phyloP scores from a whole-genome alignment of 1,139 yeast species.

The Kodamaea derodonti region DNA sequence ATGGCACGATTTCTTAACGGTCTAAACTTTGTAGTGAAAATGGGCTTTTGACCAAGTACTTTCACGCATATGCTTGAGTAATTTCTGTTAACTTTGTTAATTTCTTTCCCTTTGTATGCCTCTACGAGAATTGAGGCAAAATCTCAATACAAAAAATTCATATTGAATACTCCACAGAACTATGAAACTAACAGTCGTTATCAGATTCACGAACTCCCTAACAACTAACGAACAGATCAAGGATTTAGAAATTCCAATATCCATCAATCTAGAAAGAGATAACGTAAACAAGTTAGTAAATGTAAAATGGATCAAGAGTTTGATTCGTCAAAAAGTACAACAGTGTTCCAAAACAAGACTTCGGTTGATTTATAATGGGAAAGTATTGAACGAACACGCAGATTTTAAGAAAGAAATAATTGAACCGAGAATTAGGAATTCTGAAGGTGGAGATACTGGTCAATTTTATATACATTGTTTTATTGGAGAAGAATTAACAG shows the following conservation, averaged over 20 bases:
- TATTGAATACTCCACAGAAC: background rate
- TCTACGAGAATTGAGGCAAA: background rate
- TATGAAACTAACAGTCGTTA: slow-evolving; percentile 21
- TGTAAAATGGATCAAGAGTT: slow-evolving; percentile 27
- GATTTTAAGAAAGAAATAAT: slow-evolving; percentile 51
- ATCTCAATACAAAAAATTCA: background rate
- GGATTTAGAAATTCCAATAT: slow-evolving; percentile 30
- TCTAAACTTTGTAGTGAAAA: too few relatives aligned
- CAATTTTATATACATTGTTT: slow-evolving; percentile 72
- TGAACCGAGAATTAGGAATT: slow-evolving; percentile 22
- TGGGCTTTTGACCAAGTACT: too few relatives aligned
- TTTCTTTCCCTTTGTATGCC: too few relatives aligned
- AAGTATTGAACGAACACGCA: slow-evolving; percentile 59
- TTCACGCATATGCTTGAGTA: too few relatives aligned
- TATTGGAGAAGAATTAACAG: slow-evolving; percentile 64
- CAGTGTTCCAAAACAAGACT: slow-evolving; percentile 46
- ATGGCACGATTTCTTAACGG: too few relatives aligned
- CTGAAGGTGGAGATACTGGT: slow-evolving; percentile 5
- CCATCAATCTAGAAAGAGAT: slow-evolving; percentile 28
- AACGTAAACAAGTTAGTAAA: slow-evolving; percentile 31
- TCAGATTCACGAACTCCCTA: slow-evolving; percentile 31
- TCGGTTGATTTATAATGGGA: slow-evolving; percentile 71
- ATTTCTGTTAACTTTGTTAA: too few relatives aligned
- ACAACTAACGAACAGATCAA: slow-evolving; percentile 19
- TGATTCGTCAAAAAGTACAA: slow-evolving; percentile 24